A percentile compares a stretch with the other conserved stretches of the same genome.
Evolutionary conservation across 176 grass and related monocot genomes (phyloP).

Genomic region (Eragrostis nindensis): DNA sequence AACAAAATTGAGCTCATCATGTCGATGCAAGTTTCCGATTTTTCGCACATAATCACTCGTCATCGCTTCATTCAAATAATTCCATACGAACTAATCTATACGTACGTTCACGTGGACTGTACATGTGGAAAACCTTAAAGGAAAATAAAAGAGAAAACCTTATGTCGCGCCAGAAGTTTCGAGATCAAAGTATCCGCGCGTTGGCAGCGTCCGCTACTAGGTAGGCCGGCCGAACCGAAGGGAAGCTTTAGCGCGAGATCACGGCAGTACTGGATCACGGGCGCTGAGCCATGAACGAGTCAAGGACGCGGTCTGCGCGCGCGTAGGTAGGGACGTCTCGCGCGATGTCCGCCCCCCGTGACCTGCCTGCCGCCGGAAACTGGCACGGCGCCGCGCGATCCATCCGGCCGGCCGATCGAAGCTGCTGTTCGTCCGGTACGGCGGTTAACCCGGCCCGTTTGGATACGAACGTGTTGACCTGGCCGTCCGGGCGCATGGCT

Average conservation of each 20-base stretch:
- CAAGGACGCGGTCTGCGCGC: background rate
- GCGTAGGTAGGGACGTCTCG: background rate
- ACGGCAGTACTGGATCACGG: no score
- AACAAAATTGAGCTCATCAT: no score
- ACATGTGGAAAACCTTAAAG: background rate
- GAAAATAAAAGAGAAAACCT: no score
- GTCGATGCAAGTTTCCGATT: no score
- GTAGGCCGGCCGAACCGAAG: background rate
- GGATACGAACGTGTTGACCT: constrained; percentile 27
- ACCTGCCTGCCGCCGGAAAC: no score
- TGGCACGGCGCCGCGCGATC: background rate
- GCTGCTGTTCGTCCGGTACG: background rate
- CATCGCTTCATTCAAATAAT: no score
- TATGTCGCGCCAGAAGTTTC: background rate
- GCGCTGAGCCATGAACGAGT: background rate
- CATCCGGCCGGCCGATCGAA: background rate
- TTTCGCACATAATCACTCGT: no score
- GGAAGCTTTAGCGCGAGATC: background rate
- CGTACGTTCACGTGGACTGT: background rate
- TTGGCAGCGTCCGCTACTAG: background rate
- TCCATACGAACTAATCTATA: no score
- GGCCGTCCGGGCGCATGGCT: background rate
- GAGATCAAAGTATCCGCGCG: background rate
- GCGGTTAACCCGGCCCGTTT: background rate
- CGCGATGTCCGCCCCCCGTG: no score